Evolutionary conservation across 176 grass and related monocot genomes (phyloP).

Genomic region (Bolboschoenus planiculmis): DNA sequence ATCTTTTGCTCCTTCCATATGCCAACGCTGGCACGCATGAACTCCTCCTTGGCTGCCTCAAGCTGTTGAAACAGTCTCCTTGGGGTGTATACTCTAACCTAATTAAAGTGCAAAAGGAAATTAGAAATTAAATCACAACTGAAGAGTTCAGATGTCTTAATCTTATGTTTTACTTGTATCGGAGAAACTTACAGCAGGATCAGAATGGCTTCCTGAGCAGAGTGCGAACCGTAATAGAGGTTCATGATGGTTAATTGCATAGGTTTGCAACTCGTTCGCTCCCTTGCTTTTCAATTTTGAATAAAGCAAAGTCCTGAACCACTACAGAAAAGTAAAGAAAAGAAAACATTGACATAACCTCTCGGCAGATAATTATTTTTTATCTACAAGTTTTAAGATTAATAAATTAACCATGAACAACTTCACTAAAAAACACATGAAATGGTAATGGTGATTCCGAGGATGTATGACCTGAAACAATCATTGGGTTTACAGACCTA

Average conservation of each 20-base stretch:
- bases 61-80: conserved; percentile 77
- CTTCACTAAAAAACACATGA: not conserved
- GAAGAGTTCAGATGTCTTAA: not conserved
- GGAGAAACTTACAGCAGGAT: conserved; percentile 75
- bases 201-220: conserved; percentile 98
- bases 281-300: conserved; percentile 88
- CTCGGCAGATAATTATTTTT: not conserved
- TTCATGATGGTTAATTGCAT: conserved; percentile 76
- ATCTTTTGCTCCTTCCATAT: conserved; percentile 91
- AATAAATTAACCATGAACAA: not conserved
- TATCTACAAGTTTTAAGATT: not conserved
- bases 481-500: not conserved
- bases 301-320: conserved; percentile 80
- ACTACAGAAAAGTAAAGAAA: conserved; percentile 56
- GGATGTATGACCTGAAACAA: not conserved
- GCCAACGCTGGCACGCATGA: conserved; percentile 72
- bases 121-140: not conserved
- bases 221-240: conserved; percentile 91
- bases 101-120: conserved; percentile 13
- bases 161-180: not conserved
- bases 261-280: conserved; percentile 58
- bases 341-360: not conserved
- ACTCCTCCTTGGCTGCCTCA: conserved; percentile 82
- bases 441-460: conserved; percentile 19
- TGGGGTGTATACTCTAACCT: conserved; percentile 78